Evolutionary conservation across 768 basidiomycete species (phyloP), one percentile per base, ranked within the genome.

Genomic region (Mrakia frigida): DNA sequence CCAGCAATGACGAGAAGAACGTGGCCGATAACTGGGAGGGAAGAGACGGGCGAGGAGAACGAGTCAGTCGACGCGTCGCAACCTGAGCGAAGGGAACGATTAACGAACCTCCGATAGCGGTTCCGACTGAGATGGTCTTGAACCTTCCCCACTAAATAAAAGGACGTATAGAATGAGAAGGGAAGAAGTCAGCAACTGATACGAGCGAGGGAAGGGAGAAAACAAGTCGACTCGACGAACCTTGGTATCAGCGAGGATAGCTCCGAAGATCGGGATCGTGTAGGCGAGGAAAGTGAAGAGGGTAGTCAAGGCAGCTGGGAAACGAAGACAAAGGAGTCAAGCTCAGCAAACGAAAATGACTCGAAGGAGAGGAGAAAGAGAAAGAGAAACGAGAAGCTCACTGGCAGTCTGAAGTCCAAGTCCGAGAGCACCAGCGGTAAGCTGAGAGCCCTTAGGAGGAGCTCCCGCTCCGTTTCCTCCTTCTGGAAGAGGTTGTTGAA

Each of bases 171-270:
- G 18, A 21, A 14, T 18, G 21, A 6, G 18, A 18, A 50, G 18
- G 4, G 18, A 18, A 16, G 46, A 50, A 21, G 46, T 50, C 46
- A 50, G 46, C 46, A 2, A 50, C 5, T 11, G 5, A 41, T 11
- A 11, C 39, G 46, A 21, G 3, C 9, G 18, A 6, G 21, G 11
- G 46, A 50, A 50, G 18, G 4, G 46, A 14, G 14, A 50, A 21
- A 18, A 18, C 4, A 9, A 46, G 46, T 14, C 46, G 18, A 21
- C 13, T n/a, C n/a, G 18, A 50, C 46, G 46, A 50, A 50, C 46
- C 46, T 81, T 81, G 60, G 81, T 82, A 79, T 83, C 83, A 37
- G 82, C 79, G 41, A 83, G 46, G 78, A 83, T 82, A 59, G 80
- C 82, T 70, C 82, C 83, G 2, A 77, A 35, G 70, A 82, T 80